Base-by-base conservation (phyloP, 1,284 basidiomycete genomes). In the Apiotrichum laibachii region DNA sequence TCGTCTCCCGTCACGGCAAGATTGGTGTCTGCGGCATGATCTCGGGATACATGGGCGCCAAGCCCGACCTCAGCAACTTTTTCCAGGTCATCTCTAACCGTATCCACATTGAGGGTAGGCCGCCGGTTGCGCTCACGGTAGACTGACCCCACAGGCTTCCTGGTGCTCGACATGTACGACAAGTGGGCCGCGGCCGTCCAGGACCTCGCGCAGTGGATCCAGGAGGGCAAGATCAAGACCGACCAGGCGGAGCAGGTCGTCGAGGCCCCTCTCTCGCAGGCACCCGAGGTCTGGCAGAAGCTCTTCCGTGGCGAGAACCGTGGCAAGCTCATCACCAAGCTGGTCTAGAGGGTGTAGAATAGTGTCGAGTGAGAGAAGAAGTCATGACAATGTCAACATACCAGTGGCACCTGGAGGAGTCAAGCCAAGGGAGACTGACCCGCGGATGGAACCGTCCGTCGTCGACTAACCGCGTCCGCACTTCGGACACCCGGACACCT, bases 21-120 rank as follows among this genome's bases (percentile, higher is more conserved):
- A 70, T 81, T 51, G 78, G 73, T 9, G 66, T 76, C 16, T 80
- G 78, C 61, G 80, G 80, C 34, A 72, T 34, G 12, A 54, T 57
- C 26, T 46, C 53, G 11, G 47, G 40, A 10, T 59, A 60, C 56
- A 60, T 56, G 50, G 58, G 61, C 49, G 37, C 53, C 31, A 43
- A 47, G 16, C 45, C 54, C 22, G 37, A 42, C 33, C 18, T 70
- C 12, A 53, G 53, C 40, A 66, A 69, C 56, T 62, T 62, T 34
- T 40, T 51, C 35, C 43, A 59, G 34, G 40, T 81, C 50, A 73
- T 80, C 56, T 67, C 66, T 2, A 77, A 76, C 64, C 61, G 77
- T 4, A 67, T 75, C 44, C 66, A 63, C 34, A 60, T 81, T 31
- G 62, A 76, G 51, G 80, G 63, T 53, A 44, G 50, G 60, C 50